Base-by-base conservation (phyloP, 129 eudicot species). In the Dittrichia graveolens region DNA sequence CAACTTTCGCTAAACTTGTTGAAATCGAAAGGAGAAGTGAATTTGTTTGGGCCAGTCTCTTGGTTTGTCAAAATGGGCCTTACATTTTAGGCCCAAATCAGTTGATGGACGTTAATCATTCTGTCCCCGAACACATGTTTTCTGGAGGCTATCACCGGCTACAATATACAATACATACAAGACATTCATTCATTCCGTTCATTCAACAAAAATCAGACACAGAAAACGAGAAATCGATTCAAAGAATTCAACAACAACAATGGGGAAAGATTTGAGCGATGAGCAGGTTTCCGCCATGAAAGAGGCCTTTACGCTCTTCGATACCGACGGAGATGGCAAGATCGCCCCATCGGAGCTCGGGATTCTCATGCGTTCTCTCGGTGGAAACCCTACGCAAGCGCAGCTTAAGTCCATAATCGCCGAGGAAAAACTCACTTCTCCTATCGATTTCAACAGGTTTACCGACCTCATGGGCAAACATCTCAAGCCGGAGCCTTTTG, bases 321-420 rank as follows among this genome's bases (percentile, higher is more conserved):
- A 91, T 73, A 91, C 97, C 77, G 97, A 91, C 83, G 89, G 86
- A 52, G 97, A 91, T 75, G 97, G 93, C 79, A 89, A 84, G 83
- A 89, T 90, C 84, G 82, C 96, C 16, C 96, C 96, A 18, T 85
- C 94, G 64, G 96, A 90, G 75, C 83, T 79, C 61, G 83, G 83
- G 40, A 89, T 89, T 41, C 81, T 86, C 35, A 89, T 89, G 96
- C 86, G 96, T 0, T 89, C 96, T 1, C 82, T 89, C 38, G 92
- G 96, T 8, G 92, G 96, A 10, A 89, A 89, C 78, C 96, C 96
- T 4, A 89, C 96, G 18, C 92, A 86, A 64, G 87, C 92, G 24
- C 92, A 86, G 6, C 85, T 89, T 37, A 89, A 89, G 65, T 65
- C 89, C 12, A 86, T 89, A 42, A 62, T 89, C 65, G 61, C 90